These are phyloP conservation scores for Triglochin maritima DNA, from an alignment of 106 monocot genomes.

Conservation along the genomic window DNA sequence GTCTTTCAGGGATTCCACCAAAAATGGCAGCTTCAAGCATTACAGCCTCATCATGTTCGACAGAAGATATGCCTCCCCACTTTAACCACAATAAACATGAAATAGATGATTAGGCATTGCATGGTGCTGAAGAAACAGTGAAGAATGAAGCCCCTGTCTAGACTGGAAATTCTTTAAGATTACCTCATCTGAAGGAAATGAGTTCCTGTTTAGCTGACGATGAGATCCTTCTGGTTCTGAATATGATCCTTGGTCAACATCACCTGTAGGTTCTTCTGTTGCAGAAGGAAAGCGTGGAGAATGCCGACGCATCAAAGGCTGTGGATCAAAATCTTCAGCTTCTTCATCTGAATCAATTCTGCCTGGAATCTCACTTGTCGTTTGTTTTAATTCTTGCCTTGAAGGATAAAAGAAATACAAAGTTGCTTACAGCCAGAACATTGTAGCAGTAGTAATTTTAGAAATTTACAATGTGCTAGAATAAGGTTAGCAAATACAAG, in stretches of 20 bases:
- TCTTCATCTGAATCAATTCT: conserved; percentile 34
- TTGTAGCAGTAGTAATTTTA: no score
- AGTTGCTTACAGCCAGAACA: no score
- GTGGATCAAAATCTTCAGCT: conserved; percentile 58
- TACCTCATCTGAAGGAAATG: conserved; percentile 55
- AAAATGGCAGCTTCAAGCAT: conserved; percentile 99
- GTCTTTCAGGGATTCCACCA: conserved; percentile 79
- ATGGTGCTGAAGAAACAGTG: background rate
- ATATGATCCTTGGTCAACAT: conserved; percentile 35
- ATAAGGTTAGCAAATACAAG: no score
- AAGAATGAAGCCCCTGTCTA: background rate
- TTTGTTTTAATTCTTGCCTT: conserved; percentile 39
- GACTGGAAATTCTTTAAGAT: background rate
- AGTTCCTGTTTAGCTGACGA: conserved; percentile 31
- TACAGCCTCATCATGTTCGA: conserved; percentile 96
- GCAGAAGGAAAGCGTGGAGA: conserved; percentile 25
- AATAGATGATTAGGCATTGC: background rate
- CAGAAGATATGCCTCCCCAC: conserved; percentile 95
- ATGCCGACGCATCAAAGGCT: conserved; percentile 36
- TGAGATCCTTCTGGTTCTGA: conserved; percentile 15
- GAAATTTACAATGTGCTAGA: no score
- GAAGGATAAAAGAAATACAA: conserved; percentile 19
- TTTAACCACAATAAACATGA: conserved; percentile 8
- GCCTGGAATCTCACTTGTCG: conserved; percentile 22
- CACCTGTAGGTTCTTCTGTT: conserved; percentile 15